These are phyloP conservation scores for Gaeumannomyces tritici DNA, from an alignment of 2,329 filamentous ascomycete genomes.

Conservation along the genomic window DNA sequence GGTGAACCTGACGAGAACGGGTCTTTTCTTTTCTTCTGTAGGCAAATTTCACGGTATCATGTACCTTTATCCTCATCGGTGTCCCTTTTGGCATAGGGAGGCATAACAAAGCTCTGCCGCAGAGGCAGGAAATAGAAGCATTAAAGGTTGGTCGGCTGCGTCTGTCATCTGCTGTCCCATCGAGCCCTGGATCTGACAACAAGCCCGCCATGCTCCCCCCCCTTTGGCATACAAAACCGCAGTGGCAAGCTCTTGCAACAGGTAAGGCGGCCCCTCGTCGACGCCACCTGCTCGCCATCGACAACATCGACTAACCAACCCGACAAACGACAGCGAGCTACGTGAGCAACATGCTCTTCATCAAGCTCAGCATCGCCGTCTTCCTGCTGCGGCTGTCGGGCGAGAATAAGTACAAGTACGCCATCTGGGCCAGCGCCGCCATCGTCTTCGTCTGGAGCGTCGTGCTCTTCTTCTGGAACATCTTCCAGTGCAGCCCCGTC, in stretches of 20 bases:
- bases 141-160: conserved; percentile 26
- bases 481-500: conserved; percentile 41
- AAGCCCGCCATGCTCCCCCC: no score
- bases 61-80: conserved; percentile 33
- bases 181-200: not conserved
- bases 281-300: not conserved
- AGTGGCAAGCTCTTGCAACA: conserved; percentile 43
- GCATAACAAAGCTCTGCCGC: conserved; percentile 34
- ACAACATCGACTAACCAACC: not conserved
- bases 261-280: not conserved
- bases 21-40: conserved; percentile 14
- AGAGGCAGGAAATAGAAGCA: conserved; percentile 30
- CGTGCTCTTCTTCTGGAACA: conserved; percentile 41
- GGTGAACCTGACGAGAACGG: not conserved
- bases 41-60: conserved; percentile 36
- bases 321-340: conserved; percentile 25
- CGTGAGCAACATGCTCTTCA: conserved; percentile 44
- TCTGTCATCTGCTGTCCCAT: not conserved
- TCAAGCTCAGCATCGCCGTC: conserved; percentile 45
- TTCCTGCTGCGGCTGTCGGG: conserved; percentile 39
- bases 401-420: conserved; percentile 35
- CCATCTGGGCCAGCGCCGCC: conserved; percentile 33
- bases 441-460: conserved; percentile 36
- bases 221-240: not conserved
- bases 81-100: conserved; percentile 32